Evolutionary conservation across 345 rosid genomes (phyloP), one percentile per base, ranked within the genome.

Genomic region (Populus deltoides): DNA sequence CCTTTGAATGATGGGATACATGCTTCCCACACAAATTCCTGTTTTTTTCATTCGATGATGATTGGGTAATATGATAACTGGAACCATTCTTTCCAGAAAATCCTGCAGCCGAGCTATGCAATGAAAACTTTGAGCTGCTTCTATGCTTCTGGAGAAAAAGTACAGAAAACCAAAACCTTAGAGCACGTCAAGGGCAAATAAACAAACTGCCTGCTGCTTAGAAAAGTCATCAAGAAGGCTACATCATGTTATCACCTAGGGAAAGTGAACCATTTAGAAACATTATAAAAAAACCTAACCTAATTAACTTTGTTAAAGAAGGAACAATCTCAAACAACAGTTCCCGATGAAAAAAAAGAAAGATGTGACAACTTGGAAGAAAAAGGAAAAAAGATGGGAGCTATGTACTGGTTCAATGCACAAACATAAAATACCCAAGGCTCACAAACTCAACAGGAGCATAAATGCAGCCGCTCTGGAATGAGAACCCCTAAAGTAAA

Each of bases 61-160:
- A 75, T 66, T 78, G 87, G 69, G 74, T 55, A 66, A 63, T 77
- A 24, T 68, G 82, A 76, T 36, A 74, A 79, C 66, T 76, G 71
- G 87, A 83, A 77, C 80, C 70, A 78, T 66, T 83, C 77, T 78
- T 88, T 49, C 88, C 88, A 24, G 88, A 86, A 83, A 83, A 73
- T 41, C 90, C 86, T 66, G 89, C 88, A 79, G 84, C 87, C 88
- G 78, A 86, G 59, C 83, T 76, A 80, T 84, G 86, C 25, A 86
- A 51, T 1, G 89, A 86, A 81, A 84, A 72, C 77, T 87, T 90
- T 29, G 90, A 80, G 81, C 87, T 73, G 78, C 87, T 83, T 80
- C 87, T 83, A 51, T 90, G 90, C 84, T 85, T 89, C 92, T 89
- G 80, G 68, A 80, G 59, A 57, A 47, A 39, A 71, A 66, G 22